Evolutionary conservation across 1,284 basidiomycete genomes (phyloP).

Genomic region (Cystobasidium sp.): DNA sequence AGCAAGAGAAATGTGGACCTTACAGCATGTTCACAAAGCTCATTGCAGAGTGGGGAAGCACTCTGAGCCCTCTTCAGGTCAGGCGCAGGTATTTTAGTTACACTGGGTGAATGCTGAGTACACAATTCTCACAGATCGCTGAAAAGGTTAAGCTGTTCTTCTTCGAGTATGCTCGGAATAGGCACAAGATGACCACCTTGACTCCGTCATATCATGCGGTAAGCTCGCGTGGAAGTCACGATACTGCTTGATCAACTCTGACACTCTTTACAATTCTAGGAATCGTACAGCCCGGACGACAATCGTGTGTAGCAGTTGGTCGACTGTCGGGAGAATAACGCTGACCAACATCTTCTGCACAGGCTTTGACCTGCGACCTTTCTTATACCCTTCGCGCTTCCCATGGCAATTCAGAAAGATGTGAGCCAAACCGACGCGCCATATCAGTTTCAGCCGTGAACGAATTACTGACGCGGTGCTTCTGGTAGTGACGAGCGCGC

Average conservation of each 20-base stretch:
- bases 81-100: conserved; percentile 44
- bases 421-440: not conserved
- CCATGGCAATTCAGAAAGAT: conserved; percentile 97
- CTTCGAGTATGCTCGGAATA: conserved; percentile 93
- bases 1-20: conserved; percentile 95
- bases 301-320: conserved; percentile 68
- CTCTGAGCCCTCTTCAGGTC: conserved; percentile 76
- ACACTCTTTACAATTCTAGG: conserved; percentile 61
- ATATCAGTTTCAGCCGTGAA: not conserved
- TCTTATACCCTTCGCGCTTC: conserved; percentile 92
- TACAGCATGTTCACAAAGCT: conserved; percentile 96
- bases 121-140: conserved; percentile 69
- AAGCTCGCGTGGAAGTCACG: conserved; percentile 10
- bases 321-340: conserved; percentile 33
- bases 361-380: conserved; percentile 95
- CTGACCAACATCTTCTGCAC: conserved; percentile 36
- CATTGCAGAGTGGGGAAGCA: conserved; percentile 82
- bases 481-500: conserved; percentile 30
- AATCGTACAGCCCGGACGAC: conserved; percentile 94
- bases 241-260: not conserved
- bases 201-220: conserved; percentile 95
- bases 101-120: not conserved
- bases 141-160: conserved; percentile 98
- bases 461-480: not conserved
- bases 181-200: conserved; percentile 99